Evolutionary conservation across 352 stramenopile species (phyloP).

Genomic region (Globisporangium alternatum): DNA sequence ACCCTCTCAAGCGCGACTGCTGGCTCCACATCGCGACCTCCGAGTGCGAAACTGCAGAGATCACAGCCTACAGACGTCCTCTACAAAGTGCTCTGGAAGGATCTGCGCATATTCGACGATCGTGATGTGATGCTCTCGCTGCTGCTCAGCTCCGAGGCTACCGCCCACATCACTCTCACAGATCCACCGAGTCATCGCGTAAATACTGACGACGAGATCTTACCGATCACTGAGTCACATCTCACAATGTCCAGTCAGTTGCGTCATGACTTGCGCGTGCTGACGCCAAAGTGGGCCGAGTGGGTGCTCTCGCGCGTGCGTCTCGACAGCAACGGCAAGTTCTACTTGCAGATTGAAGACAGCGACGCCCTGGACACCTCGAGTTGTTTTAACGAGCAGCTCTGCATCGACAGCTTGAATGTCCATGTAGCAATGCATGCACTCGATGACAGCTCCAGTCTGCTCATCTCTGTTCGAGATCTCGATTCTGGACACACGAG

Average conservation of each 20-base stretch:
- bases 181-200: background rate
- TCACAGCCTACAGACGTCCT: conserved; percentile 13
- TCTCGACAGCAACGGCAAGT: conserved; percentile 17
- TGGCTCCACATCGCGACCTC: background rate
- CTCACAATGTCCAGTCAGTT: conserved; percentile 23
- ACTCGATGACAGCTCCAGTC: conserved; percentile 10
- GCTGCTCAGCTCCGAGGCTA: conserved; percentile 35
- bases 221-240: conserved; percentile 13
- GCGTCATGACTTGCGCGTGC: conserved; percentile 29
- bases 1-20: background rate
- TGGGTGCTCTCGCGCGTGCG: conserved; percentile 35
- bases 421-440: conserved; percentile 24
- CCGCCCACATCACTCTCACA: conserved; percentile 22
- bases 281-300: conserved; percentile 35
- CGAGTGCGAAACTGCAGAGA: background rate
- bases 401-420: conserved; percentile 16
- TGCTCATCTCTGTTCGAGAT: conserved; percentile 26
- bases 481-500: background rate
- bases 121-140: conserved; percentile 25
- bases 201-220: conserved; percentile 13
- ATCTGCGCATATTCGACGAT: conserved; percentile 22
- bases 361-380: conserved; percentile 9
- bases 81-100: conserved; percentile 50
- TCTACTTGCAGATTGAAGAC: conserved; percentile 31
- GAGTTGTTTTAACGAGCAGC: conserved; percentile 20